Conservation (phyloP, 1,139 yeast genomes). For the Yamadazyma triangularis region DNA sequence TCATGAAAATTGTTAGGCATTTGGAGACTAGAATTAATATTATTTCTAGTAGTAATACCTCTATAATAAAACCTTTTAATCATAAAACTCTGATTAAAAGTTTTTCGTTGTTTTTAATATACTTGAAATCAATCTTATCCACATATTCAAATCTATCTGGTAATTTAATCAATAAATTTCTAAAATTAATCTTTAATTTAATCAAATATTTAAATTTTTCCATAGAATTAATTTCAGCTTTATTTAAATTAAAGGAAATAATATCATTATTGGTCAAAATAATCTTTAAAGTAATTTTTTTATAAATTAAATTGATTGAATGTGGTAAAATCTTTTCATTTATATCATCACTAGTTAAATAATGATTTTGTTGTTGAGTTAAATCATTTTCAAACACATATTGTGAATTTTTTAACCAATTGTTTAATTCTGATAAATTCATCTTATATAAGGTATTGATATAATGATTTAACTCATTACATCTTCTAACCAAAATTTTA, state of each 20-base stretch:
- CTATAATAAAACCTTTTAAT: too few species aligned
- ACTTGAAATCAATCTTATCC: slow-evolving; percentile 21
- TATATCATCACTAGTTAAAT: slow-evolving; percentile 15
- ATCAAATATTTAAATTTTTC: slow-evolving; percentile 26
- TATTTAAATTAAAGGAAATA: slow-evolving; percentile 24
- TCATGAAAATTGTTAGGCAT: too few species aligned
- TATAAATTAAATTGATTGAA: slow-evolving; percentile 20
- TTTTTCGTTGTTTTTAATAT: slow-evolving; percentile 19
- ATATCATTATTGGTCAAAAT: slow-evolving; percentile 24
- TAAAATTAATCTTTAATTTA: slow-evolving; percentile 22
- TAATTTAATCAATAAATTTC: slow-evolving; percentile 24
- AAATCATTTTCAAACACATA: slow-evolving; percentile 1
- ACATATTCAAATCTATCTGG: slow-evolving; percentile 21
- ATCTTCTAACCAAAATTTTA: slow-evolving; percentile 19
- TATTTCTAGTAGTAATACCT: too few species aligned
- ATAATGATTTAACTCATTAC: slow-evolving; percentile 32
- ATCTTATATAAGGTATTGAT: slow-evolving; percentile 20
- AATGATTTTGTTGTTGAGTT: slow-evolving; percentile 2
- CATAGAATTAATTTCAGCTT: slow-evolving; percentile 19
- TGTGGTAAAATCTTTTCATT: slow-evolving; percentile 19
- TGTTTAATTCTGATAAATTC: slow-evolving; percentile 17
- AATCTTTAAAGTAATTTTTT: slow-evolving; percentile 25
- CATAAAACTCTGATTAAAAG: slow-evolving; percentile 15
- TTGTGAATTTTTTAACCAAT: slow-evolving; percentile 22
- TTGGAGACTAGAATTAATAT: too few species aligned